A percentile compares a stretch with the other conserved stretches of the same genome.
phyloP scores from a whole-genome alignment of 1,284 basidiomycete genomes.

The Puccinia novopanici region DNA sequence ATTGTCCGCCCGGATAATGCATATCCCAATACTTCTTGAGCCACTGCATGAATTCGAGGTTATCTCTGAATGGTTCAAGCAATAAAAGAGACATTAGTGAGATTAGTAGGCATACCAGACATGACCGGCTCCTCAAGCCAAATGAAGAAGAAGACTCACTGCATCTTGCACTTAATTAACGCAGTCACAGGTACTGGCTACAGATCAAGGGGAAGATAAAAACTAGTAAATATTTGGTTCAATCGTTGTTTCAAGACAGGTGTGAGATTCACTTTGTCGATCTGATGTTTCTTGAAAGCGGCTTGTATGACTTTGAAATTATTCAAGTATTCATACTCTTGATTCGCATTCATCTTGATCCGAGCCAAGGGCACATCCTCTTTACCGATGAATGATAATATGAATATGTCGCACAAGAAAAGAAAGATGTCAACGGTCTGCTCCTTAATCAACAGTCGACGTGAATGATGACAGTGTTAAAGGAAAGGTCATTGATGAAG shows the following conservation, averaged over 20 bases:
- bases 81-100: neutral
- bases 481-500: constrained; percentile 5
- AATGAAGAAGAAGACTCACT: constrained; percentile 65
- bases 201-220: neutral
- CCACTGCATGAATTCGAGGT: constrained; percentile 98
- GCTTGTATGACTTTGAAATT: constrained; percentile 92
- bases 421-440: neutral
- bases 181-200: constrained; percentile 91
- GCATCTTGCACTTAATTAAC: constrained; percentile 98
- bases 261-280: constrained; percentile 32
- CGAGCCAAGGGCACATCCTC: constrained; percentile 82
- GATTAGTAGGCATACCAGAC: neutral
- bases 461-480: neutral
- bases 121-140: neutral
- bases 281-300: constrained; percentile 55
- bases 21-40: constrained; percentile 92
- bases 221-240: no score
- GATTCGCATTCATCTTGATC: constrained; percentile 84
- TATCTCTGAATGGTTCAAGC: constrained; percentile 68
- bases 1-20: constrained; percentile 82
- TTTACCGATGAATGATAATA: constrained; percentile 55
- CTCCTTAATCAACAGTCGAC: neutral
- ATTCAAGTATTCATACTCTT: constrained; percentile 91
- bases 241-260: neutral
- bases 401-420: neutral